A percentile compares a stretch with the other conserved stretches of the same genome.
phyloP scores from a whole-genome alignment of 2,329 filamentous ascomycete genomes.

The Sphaerulina musiva region DNA sequence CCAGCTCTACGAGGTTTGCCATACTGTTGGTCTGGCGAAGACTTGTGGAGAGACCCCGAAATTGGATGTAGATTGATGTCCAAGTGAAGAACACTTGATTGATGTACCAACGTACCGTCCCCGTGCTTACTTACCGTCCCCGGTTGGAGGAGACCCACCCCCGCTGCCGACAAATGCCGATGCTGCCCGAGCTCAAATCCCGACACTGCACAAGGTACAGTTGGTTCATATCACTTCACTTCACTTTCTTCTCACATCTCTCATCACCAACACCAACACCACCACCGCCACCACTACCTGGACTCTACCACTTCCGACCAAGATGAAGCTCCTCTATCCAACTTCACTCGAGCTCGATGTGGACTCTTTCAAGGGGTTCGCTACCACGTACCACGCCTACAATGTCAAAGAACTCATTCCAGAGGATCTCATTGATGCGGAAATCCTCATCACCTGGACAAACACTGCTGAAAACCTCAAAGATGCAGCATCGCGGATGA shows the following conservation, averaged over 20 bases:
- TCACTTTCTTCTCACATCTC: not conserved
- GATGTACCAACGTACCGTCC: no score
- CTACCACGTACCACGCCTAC: constrained; percentile 53
- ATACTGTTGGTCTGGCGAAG: not conserved
- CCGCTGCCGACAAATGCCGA: no score
- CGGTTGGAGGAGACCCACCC: no score
- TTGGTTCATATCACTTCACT: not conserved
- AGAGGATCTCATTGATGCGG: constrained; percentile 53
- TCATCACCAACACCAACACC: not conserved
- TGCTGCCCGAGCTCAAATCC: no score
- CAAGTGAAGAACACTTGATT: no score
- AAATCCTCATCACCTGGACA: constrained; percentile 56
- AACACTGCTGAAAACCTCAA: constrained; percentile 54
- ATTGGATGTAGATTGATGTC: no score
- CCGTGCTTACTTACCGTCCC: no score
- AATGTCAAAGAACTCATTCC: constrained; percentile 53
- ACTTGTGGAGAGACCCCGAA: not conserved
- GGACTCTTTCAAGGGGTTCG: constrained; percentile 52
- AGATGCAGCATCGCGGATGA: constrained; percentile 51
- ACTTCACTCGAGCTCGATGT: constrained; percentile 55
- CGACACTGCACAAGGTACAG: no score
- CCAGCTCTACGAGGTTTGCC: constrained; percentile 22
- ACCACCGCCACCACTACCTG: not conserved
- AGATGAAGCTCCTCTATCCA: constrained; percentile 61
- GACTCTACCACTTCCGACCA: constrained; percentile 12